These are phyloP conservation scores for Cyberlindnera maritima DNA, from an alignment of 805 yeast species.

Conservation along the genomic window DNA sequence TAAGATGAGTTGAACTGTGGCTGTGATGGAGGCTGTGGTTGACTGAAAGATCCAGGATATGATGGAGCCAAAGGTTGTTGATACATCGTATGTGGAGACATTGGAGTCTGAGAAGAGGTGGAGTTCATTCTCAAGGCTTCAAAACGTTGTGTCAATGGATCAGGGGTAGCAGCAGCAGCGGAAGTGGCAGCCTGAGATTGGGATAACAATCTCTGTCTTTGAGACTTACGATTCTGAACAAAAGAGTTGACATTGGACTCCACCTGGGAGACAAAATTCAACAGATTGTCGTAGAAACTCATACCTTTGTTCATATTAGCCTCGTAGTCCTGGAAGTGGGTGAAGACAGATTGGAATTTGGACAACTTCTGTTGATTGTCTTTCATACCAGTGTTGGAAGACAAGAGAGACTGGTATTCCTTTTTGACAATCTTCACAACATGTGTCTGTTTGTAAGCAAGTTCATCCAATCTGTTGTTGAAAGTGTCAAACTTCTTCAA, in stretches of 20 bases:
- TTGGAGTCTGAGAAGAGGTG: conserved; percentile 5
- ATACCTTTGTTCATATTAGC: conserved; percentile 61
- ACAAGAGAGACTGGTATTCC: conserved; percentile 44
- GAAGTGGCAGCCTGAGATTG: not conserved
- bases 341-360: conserved; percentile 46
- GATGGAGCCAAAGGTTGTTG: conserved; percentile 5
- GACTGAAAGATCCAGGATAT: not conserved
- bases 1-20: conserved; percentile 5
- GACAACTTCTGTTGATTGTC: conserved; percentile 39
- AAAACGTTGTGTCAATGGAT: conserved; percentile 10
- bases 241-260: conserved; percentile 23
- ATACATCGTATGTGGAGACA: conserved; percentile 7
- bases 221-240: conserved; percentile 25
- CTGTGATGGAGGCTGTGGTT: conserved; percentile 10
- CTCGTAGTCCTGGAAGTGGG: conserved; percentile 55
- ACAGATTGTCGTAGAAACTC: conserved; percentile 54
- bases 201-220: conserved; percentile 20
- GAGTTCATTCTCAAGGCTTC: conserved; percentile 13
- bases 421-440: conserved; percentile 46
- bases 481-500: conserved; percentile 72
- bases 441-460: conserved; percentile 62
- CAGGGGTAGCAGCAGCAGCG: conserved; percentile 1
- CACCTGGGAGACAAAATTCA: conserved; percentile 25
- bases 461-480: conserved; percentile 61
- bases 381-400: conserved; percentile 41